phyloP scores from a whole-genome alignment of 2,329 filamentous ascomycete genomes.

The Diaporthe sp. region DNA sequence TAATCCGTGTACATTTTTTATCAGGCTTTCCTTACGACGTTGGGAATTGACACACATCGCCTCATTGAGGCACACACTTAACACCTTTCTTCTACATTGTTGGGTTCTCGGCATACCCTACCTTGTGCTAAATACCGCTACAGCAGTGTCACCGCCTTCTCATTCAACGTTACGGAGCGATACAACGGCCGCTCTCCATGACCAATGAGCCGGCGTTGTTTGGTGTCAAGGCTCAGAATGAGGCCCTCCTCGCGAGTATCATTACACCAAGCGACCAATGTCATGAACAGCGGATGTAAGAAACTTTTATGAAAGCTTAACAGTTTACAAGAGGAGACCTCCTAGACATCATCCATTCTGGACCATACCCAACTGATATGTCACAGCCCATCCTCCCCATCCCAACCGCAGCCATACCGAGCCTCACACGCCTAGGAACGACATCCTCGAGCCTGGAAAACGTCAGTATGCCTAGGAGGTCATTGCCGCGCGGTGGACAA shows the following conservation, averaged over 20 bases:
- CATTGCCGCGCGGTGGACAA: no score
- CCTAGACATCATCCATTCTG: not conserved
- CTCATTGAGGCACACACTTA: slow-evolving; percentile 7
- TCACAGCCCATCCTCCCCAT: not conserved
- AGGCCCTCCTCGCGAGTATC: not conserved
- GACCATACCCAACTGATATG: no score
- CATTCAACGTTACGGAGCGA: not conserved
- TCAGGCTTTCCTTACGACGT: slow-evolving; percentile 39
- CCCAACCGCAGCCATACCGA: not conserved
- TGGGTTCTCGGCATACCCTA: not conserved
- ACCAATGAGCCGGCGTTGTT: not conserved
- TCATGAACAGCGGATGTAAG: not conserved
- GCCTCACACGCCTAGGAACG: not conserved
- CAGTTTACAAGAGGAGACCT: not conserved
- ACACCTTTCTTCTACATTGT: not conserved
- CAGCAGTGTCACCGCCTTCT: not conserved
- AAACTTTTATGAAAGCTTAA: no score
- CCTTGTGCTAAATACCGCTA: not conserved
- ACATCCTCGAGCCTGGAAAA: not conserved
- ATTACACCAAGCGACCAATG: not conserved
- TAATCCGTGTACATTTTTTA: slow-evolving; percentile 57
- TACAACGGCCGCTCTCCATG: not conserved
- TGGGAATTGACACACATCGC: slow-evolving; percentile 35
- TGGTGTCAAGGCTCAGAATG: not conserved
- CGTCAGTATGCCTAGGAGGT: not conserved